Evolutionary conservation across 805 yeast species (phyloP).

Genomic region (Schwanniomyces sp.): DNA sequence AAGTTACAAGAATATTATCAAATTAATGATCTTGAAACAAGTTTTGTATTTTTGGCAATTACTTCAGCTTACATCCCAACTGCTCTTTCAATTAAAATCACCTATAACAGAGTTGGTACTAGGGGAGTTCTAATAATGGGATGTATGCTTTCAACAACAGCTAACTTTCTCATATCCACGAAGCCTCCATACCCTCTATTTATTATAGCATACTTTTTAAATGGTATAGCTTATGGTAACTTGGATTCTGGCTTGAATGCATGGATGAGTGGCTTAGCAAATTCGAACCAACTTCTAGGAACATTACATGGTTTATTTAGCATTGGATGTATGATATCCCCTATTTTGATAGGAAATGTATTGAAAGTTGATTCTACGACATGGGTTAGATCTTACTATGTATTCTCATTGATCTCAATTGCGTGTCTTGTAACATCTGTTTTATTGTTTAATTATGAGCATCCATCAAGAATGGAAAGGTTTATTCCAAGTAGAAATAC

Average conservation of each 20-base stretch:
- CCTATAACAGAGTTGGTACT: slow-evolving; percentile 48
- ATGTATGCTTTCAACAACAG: slow-evolving; percentile 26
- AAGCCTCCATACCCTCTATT: slow-evolving; percentile 44
- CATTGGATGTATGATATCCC: slow-evolving; percentile 52
- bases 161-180: slow-evolving; percentile 37
- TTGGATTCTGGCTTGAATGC: slow-evolving; percentile 56
- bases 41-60: slow-evolving; percentile 51
- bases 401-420: slow-evolving; percentile 29
- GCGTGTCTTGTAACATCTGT: slow-evolving; percentile 19
- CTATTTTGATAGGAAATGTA: slow-evolving; percentile 42
- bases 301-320: slow-evolving; percentile 54
- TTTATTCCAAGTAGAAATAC: slow-evolving; percentile 4
- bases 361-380: slow-evolving; percentile 37
- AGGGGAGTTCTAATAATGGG: slow-evolving; percentile 44
- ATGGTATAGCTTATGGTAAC: slow-evolving; percentile 58
- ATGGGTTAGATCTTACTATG: slow-evolving; percentile 48
- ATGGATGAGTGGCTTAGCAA: slow-evolving; percentile 48
- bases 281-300: slow-evolving; percentile 52
- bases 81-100: slow-evolving; percentile 47
- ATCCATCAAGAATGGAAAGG: slow-evolving; percentile 44
- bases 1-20: slow-evolving; percentile 47
- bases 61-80: slow-evolving; percentile 55
- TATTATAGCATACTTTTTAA: slow-evolving; percentile 35
- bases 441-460: slow-evolving; percentile 39
- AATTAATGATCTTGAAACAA: slow-evolving; percentile 47